phyloP scores from a whole-genome alignment of 768 basidiomycete genomes.

The Infundibulicybe gibba region DNA sequence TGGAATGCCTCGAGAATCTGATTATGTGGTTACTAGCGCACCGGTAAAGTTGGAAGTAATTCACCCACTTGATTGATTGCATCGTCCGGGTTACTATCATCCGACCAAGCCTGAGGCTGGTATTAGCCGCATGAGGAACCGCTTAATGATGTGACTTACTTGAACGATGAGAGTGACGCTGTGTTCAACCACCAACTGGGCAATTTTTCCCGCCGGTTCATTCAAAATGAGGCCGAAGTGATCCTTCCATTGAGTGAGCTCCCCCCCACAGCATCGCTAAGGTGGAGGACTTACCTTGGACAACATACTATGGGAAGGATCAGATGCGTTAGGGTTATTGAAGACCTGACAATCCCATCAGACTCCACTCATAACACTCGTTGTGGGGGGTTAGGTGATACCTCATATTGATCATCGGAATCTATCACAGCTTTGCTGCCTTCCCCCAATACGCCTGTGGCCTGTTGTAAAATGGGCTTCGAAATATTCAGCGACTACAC shows the following conservation, averaged over 20 bases:
- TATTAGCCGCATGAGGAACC: background rate
- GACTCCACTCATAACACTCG: background rate
- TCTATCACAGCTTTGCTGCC: constrained; percentile 70
- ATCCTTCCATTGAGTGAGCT: constrained; percentile 35
- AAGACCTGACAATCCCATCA: constrained; percentile 44
- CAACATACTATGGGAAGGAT: constrained; percentile 71
- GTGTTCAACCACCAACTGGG: constrained; percentile 62
- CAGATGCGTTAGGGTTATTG: constrained; percentile 58
- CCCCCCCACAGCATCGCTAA: background rate
- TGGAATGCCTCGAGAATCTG: constrained; percentile 65
- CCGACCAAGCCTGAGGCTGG: constrained; percentile 41
- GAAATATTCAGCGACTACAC: constrained; percentile 5
- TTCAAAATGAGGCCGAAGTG: constrained; percentile 72
- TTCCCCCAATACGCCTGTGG: constrained; percentile 52
- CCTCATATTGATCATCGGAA: constrained; percentile 65
- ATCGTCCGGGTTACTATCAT: constrained; percentile 37
- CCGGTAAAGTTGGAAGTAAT: background rate
- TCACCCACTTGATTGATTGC: constrained; percentile 40
- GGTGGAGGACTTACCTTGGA: constrained; percentile 45
- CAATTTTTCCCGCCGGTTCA: constrained; percentile 73
- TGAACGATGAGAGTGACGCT: constrained; percentile 56
- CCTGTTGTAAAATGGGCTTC: constrained; percentile 60
- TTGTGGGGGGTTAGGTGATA: constrained; percentile 17
- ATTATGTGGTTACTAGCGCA: background rate
- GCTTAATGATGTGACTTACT: constrained; percentile 17